These are phyloP conservation scores for Talaromyces proteolyticus DNA, from an alignment of 495 filamentous ascomycete genomes.

Conservation along the genomic window DNA sequence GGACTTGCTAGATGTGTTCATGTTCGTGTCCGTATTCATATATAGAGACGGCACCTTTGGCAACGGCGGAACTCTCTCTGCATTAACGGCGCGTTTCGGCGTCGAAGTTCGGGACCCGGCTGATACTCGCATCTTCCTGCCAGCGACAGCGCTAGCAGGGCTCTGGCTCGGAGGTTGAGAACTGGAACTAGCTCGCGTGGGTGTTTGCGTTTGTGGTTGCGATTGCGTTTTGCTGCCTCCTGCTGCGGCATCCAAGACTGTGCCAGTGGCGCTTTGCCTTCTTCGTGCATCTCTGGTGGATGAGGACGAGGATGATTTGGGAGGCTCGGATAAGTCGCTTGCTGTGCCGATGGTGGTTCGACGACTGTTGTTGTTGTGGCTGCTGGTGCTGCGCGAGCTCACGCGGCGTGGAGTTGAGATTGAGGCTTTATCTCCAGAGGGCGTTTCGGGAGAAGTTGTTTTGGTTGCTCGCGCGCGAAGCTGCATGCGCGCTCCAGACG, in stretches of 20 bases:
- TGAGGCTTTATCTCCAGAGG: no score
- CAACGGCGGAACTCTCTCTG: constrained; percentile 39
- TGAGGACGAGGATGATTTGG: constrained; percentile 23
- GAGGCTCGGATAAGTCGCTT: constrained; percentile 30
- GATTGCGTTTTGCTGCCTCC: not conserved
- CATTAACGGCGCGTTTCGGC: constrained; percentile 31
- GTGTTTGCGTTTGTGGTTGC: not conserved
- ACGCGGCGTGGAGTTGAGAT: constrained; percentile 45
- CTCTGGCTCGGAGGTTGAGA: constrained; percentile 15
- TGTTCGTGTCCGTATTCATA: constrained; percentile 2
- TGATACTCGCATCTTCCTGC: constrained; percentile 40
- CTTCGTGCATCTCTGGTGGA: constrained; percentile 27
- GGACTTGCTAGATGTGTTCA: no score
- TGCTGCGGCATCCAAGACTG: constrained; percentile 9
- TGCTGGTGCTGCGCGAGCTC: no score
- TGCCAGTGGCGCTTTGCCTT: constrained; percentile 26
- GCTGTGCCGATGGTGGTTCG: constrained; percentile 61
- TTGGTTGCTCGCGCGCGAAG: constrained; percentile 67
- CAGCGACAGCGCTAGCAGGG: constrained; percentile 12
- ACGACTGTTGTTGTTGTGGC: constrained; percentile 50
- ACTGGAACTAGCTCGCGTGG: constrained; percentile 10
- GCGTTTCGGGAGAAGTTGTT: constrained; percentile 21
- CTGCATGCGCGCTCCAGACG: constrained; percentile 51
- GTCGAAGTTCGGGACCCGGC: constrained; percentile 38
- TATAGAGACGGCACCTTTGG: constrained; percentile 32